Base-by-base conservation (phyloP, 345 rosid species). In the Camelina laxa region DNA sequence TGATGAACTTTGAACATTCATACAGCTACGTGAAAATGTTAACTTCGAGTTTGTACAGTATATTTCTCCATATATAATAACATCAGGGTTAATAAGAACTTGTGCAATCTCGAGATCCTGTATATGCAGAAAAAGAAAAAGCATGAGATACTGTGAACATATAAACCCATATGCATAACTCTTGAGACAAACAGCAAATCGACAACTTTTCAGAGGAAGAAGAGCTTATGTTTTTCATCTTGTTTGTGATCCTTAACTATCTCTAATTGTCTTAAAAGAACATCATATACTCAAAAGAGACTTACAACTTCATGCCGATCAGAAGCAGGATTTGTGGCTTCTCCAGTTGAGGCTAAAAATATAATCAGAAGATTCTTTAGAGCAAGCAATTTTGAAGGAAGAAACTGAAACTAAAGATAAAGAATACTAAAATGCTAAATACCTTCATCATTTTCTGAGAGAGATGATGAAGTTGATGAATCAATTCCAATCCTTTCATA, bases 71-170 rank as follows among this genome's bases (percentile, higher is more conserved):
- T 74, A 83, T 41, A 82, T 3, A 39, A 86, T 54, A 77, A 74
- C 76, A 82, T 88, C 91, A 57, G 96, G 86, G 57, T 33, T 69
- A 48, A 86, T 75, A 65, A 80, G 78, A 73, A 90, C 89, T 50
- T 67, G 22, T 50, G 39, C 57, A 51, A 67, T 80, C 74, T 45
- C 62, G n/a, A 14, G 60, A 61, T 81, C 85, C 96, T 90, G 89
- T 79, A 76, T 81, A 62, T 36, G 49, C 41, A 51, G 50, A 66
- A 64, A 50, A 69, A 0, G 39, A 10, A 70, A 70, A 75, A 42
- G 27, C 31, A 6, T 24, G 19, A 51, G 55, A 31, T 50, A 66
- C 9, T 56, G 51, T 10, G 48, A 31, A 54, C 41, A 71, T 41
- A 62, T 49, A 51, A 79, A 50, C 22, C 27, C 60, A 65, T 0